Percentiles rank a stretch among this genome's conserved stretches.
These are phyloP conservation scores for Hemisphaericaspora nanyangensis DNA, from an alignment of 805 yeast genomes.

Conservation along the genomic window DNA sequence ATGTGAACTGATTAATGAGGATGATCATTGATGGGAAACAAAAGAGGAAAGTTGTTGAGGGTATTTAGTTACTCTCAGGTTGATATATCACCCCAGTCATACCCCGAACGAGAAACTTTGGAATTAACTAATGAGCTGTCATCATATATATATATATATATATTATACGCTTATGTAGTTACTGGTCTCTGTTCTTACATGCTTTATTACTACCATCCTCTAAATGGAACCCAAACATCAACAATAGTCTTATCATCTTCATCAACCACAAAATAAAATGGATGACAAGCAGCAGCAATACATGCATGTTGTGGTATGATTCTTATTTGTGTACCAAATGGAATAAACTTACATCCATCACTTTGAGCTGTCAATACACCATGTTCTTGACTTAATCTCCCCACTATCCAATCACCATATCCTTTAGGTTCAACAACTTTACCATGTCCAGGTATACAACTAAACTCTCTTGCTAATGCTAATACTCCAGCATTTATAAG, in stretches of 20 bases:
- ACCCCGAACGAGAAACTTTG: no score
- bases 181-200: no score
- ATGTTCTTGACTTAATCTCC: conserved; percentile 74
- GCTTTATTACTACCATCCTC: conserved; percentile 23
- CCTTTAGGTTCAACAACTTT: conserved; percentile 34
- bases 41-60: no score
- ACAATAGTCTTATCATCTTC: conserved; percentile 41
- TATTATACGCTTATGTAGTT: no score
- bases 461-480: conserved; percentile 61
- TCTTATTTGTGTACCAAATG: conserved; percentile 51
- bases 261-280: conserved; percentile 54
- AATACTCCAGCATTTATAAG: conserved; percentile 72
- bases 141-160: no score
- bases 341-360: conserved; percentile 36
- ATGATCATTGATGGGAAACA: no score
- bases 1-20: no score
- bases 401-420: conserved; percentile 59
- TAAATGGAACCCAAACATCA: conserved; percentile 62
- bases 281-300: conserved; percentile 62
- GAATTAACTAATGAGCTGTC: no score
- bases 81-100: no score
- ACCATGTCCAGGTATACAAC: conserved; percentile 62
- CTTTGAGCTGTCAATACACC: conserved; percentile 58
- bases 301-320: conserved; percentile 72
- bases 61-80: no score